These are phyloP conservation scores for Syzygium aqueum DNA, from an alignment of 345 rosid genomes.

Conservation along the genomic window DNA sequence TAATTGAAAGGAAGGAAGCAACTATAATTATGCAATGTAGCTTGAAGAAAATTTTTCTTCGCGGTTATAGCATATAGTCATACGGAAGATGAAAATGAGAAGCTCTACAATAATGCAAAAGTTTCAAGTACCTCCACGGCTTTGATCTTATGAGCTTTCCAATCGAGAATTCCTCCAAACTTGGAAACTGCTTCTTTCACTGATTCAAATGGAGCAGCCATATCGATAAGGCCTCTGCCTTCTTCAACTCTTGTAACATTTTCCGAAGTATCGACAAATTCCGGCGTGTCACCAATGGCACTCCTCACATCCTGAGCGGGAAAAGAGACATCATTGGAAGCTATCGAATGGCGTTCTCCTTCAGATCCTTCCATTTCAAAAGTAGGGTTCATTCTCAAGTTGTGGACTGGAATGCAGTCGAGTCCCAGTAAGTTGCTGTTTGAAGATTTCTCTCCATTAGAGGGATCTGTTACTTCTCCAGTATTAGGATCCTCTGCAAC, in stretches of 20 bases:
- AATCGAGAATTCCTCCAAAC: constrained; percentile 94
- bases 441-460: not conserved
- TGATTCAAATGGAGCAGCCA: constrained; percentile 83
- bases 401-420: not conserved
- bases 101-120: not conserved
- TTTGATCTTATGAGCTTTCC: constrained; percentile 88
- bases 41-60: not conserved
- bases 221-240: constrained; percentile 61
- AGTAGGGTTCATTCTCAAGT: not conserved
- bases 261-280: constrained; percentile 16
- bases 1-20: not conserved
- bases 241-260: constrained; percentile 13
- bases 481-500: constrained; percentile 1
- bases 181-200: constrained; percentile 93
- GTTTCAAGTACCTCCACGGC: constrained; percentile 55
- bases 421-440: not conserved
- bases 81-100: not conserved
- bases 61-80: not conserved
- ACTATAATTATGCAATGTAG: not conserved
- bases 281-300: constrained; percentile 11
- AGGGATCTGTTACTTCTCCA: not conserved
- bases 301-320: not conserved
- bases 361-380: not conserved
- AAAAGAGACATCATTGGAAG: not conserved
- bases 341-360: not conserved